Evolutionary conservation across 2,329 filamentous ascomycete genomes (phyloP).

Genomic region (Pleomassaria siparia): DNA sequence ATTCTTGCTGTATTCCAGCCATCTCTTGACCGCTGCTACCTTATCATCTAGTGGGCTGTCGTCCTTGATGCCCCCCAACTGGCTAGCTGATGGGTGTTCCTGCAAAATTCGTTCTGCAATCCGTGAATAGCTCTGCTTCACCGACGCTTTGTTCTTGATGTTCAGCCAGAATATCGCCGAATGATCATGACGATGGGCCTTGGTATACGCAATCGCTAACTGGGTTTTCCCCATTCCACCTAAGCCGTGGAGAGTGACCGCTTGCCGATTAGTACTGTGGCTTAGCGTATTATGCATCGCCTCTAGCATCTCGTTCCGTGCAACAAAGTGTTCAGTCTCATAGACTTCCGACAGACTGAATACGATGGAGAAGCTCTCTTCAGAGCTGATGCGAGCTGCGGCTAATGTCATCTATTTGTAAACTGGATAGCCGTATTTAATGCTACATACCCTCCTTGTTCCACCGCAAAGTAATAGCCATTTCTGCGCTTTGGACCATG

Average conservation of each 20-base stretch:
- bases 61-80: conserved; percentile 18
- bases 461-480: conserved; percentile 10
- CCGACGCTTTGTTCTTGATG: conserved; percentile 9
- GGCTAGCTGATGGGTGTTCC: conserved; percentile 19
- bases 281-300: conserved; percentile 30
- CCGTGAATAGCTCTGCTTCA: conserved; percentile 12
- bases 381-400: not conserved
- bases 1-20: conserved; percentile 40
- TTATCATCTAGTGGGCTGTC: conserved; percentile 22
- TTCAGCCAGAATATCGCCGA: conserved; percentile 18
- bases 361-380: conserved; percentile 27
- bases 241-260: conserved; percentile 20
- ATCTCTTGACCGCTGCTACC: conserved; percentile 37
- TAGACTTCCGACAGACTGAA: conserved; percentile 30
- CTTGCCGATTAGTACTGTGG: conserved; percentile 27
- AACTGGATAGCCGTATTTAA: conserved; percentile 1
- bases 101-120: conserved; percentile 11
- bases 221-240: conserved; percentile 21
- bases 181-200: conserved; percentile 5
- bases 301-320: conserved; percentile 29
- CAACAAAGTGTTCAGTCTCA: conserved; percentile 33
- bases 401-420: not conserved
- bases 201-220: conserved; percentile 14
- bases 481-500: conserved; percentile 16
- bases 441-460: conserved; percentile 20